Conservation (phyloP, 345 rosid genomes). For the Hypericum androsaemum region DNA sequence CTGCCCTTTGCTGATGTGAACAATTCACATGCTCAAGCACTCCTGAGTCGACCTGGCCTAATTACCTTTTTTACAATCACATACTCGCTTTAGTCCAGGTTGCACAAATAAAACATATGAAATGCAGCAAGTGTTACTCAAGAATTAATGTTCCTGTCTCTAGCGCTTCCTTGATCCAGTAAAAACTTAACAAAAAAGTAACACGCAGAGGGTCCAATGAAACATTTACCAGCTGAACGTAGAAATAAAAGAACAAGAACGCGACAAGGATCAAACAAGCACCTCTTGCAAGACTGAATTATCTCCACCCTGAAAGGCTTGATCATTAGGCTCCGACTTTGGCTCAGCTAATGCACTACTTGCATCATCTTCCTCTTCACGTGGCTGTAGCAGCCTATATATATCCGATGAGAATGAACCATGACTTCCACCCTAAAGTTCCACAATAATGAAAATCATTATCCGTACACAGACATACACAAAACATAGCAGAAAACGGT, state of each 20-base stretch:
- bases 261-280: neutral
- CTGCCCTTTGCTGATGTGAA: too few species aligned
- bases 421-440: conserved; percentile 51
- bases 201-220: too few species aligned
- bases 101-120: too few species aligned
- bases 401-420: conserved; percentile 55
- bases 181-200: too few species aligned
- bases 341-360: conserved; percentile 43
- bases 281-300: conserved; percentile 33
- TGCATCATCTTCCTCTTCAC: conserved; percentile 75
- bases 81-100: too few species aligned
- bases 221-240: conserved; percentile 13
- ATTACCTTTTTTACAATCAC: too few species aligned
- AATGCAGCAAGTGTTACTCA: too few species aligned
- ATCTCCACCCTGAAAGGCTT: conserved; percentile 22
- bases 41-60: too few species aligned
- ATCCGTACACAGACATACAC: neutral
- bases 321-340: conserved; percentile 11
- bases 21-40: too few species aligned
- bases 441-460: conserved; percentile 7
- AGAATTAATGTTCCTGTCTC: too few species aligned
- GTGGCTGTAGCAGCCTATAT: conserved; percentile 40
- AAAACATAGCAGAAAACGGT: neutral
- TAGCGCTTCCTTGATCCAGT: too few species aligned
- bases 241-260: neutral